A percentile compares a stretch with the other conserved stretches of the same genome.
phyloP scores from a whole-genome alignment of 345 rosid species.

The Brassica nigra region DNA sequence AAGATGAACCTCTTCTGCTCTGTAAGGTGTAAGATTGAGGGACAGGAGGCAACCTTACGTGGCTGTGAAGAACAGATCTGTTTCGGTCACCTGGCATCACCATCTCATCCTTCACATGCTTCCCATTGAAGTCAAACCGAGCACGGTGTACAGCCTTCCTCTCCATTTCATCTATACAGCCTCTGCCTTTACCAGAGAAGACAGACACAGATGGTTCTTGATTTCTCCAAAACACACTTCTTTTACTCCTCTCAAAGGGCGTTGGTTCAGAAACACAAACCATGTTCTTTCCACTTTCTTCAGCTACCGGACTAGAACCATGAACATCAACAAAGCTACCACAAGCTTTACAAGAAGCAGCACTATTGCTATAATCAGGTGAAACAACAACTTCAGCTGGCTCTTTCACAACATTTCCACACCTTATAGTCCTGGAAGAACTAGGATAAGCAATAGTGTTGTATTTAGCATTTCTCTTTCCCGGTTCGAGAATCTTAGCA shows the following conservation, averaged over 20 bases:
- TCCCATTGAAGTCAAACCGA: neutral
- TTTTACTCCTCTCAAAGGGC: conserved; percentile 38
- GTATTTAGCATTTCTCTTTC: conserved; percentile 62
- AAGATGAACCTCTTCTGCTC: conserved; percentile 50
- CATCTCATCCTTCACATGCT: neutral
- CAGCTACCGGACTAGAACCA: conserved; percentile 39
- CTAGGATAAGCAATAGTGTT: conserved; percentile 52
- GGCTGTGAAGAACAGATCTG: no score
- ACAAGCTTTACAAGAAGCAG: conserved; percentile 65
- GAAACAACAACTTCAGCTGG: conserved; percentile 31
- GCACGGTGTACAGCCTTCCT: conserved; percentile 44
- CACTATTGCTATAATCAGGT: conserved; percentile 30
- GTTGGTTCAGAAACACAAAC: conserved; percentile 24
- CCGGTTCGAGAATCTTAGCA: conserved; percentile 83
- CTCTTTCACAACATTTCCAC: conserved; percentile 38
- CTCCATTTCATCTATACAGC: conserved; percentile 24
- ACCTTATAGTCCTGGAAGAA: conserved; percentile 35
- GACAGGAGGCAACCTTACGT: conserved; percentile 29
- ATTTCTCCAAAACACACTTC: conserved; percentile 41
- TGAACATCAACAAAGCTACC: conserved; percentile 60
- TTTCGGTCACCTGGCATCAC: no score
- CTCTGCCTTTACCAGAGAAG: conserved; percentile 3
- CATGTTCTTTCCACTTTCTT: conserved; percentile 26
- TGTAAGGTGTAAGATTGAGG: conserved; percentile 46
- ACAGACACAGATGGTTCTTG: conserved; percentile 35